Conservation (phyloP, 1,139 yeast genomes). For the Scheffersomyces quercinus region DNA sequence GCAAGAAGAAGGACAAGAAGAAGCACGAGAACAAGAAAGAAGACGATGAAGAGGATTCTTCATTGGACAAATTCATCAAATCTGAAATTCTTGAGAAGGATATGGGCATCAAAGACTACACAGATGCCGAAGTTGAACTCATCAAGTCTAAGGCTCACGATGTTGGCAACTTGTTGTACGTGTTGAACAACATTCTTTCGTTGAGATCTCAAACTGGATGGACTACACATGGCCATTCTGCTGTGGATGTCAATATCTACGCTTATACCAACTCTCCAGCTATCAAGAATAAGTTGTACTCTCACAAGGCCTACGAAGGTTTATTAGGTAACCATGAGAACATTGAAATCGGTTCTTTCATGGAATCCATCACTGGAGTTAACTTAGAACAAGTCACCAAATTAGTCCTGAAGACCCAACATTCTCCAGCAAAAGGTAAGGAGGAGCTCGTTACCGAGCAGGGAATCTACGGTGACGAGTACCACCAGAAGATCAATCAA, state of each 20-base stretch:
- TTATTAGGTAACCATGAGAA: constrained; percentile 82
- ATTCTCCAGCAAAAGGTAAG: constrained; percentile 26
- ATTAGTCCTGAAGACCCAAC: constrained; percentile 45
- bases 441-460: too few relatives aligned
- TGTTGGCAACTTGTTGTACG: constrained; percentile 21
- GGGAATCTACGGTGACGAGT: too few relatives aligned
- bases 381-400: constrained; percentile 54
- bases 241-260: constrained; percentile 30
- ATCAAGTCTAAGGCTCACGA: constrained; percentile 6
- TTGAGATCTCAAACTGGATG: constrained; percentile 28
- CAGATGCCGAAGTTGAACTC: constrained; percentile 15
- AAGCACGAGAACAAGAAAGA: constrained; percentile 5
- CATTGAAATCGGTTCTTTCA: constrained; percentile 73
- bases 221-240: constrained; percentile 31
- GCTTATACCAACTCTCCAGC: constrained; percentile 35
- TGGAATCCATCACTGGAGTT: constrained; percentile 60
- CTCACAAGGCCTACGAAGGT: constrained; percentile 34
- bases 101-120: constrained; percentile 20
- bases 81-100: constrained; percentile 18
- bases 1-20: constrained; percentile 4
- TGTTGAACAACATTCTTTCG: constrained; percentile 28
- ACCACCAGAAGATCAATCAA: too few relatives aligned
- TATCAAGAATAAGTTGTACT: constrained; percentile 35
- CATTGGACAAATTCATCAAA: constrained; percentile 11
- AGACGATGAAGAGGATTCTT: constrained; percentile 5